phyloP scores from a whole-genome alignment of 805 yeast genomes.

The Saccharomycopsis guyanensis region DNA sequence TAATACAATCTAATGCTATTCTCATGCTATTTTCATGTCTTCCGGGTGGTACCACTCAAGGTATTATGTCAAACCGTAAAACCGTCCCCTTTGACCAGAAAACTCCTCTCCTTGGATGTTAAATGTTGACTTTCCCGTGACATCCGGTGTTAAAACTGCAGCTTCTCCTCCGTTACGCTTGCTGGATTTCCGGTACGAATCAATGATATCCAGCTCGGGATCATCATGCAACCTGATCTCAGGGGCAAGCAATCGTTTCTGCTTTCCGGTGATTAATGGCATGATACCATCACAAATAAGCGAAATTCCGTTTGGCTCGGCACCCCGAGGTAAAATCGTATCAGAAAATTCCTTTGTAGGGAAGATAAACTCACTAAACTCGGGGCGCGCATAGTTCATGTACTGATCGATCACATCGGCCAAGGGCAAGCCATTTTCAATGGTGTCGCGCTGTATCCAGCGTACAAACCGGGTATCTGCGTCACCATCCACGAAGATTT shows the following conservation, averaged over 20 bases:
- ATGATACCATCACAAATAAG: slow-evolving; percentile 60
- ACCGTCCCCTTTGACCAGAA: slow-evolving; percentile 35
- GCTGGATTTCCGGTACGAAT: background rate
- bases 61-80: slow-evolving; percentile 31
- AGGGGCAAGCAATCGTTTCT: too few species aligned
- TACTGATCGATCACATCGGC: slow-evolving; percentile 35
- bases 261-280: slow-evolving; percentile 26
- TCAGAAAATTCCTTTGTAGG: slow-evolving; percentile 72
- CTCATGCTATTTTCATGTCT: too few species aligned
- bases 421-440: slow-evolving; percentile 24
- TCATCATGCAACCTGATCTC: background rate
- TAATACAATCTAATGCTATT: too few species aligned
- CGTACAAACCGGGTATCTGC: slow-evolving; percentile 79
- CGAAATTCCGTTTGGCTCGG: slow-evolving; percentile 48
- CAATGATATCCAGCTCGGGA: background rate
- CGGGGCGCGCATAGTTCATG: slow-evolving; percentile 50
- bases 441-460: slow-evolving; percentile 40
- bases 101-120: slow-evolving; percentile 30
- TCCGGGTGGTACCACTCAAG: too few species aligned
- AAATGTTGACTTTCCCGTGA: slow-evolving; percentile 23
- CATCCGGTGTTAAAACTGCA: too few species aligned
- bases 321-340: slow-evolving; percentile 65
- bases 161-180: too few species aligned
- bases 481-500: slow-evolving; percentile 75
- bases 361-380: slow-evolving; percentile 55